Evolutionary conservation across 1,284 basidiomycete species (phyloP), one percentile per base, ranked within the genome.

Genomic region (Apiotrichum mycotoxinovorans): DNA sequence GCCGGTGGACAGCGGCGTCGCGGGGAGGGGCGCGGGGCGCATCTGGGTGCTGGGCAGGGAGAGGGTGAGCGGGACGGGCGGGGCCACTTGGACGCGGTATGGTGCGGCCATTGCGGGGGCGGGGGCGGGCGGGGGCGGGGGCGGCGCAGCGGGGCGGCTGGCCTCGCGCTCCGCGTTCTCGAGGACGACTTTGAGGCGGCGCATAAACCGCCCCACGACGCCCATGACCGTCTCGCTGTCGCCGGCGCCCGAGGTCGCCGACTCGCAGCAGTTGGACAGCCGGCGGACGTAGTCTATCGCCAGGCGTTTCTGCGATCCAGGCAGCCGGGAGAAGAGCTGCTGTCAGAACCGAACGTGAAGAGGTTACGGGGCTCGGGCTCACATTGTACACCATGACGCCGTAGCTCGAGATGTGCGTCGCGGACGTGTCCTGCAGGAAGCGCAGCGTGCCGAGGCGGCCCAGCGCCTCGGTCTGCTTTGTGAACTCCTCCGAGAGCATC

Each of bases 371-470:
- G 20, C 4, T 3, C 5, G 40, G 12, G 52, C 46, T 40, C 48
- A 65, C 63, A 22, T 65, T 60, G 50, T 62, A 54, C 23, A 62
- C 45, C 30, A 61, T 57, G 2, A 52, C 52, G 4, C 63, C 63
- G 38, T 54, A 58, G 14, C 50, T 35, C 11, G 63, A 65, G 8
- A 65, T 44, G 14, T 57, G 56, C n/a, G 58, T 58, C 4, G 63
- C 63, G 25, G 41, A 44, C 20, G 63, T 65, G 42, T 65, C 63
- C 41, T 65, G 63, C 10, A 65, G 38, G 30, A 57, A 65, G 18
- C 54, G 48, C 38, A 65, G 51, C 12, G 46, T 52, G 5, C 56
- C 61, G 15, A n/a, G n/a, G 8, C 41, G 23, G 8, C 48, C 58
- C 4, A 64, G 38, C 12, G 47, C 35, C 15, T 60, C 61, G 1